phyloP scores from a whole-genome alignment of 768 basidiomycete species.

The Lactarius pseudohatsudake region DNA sequence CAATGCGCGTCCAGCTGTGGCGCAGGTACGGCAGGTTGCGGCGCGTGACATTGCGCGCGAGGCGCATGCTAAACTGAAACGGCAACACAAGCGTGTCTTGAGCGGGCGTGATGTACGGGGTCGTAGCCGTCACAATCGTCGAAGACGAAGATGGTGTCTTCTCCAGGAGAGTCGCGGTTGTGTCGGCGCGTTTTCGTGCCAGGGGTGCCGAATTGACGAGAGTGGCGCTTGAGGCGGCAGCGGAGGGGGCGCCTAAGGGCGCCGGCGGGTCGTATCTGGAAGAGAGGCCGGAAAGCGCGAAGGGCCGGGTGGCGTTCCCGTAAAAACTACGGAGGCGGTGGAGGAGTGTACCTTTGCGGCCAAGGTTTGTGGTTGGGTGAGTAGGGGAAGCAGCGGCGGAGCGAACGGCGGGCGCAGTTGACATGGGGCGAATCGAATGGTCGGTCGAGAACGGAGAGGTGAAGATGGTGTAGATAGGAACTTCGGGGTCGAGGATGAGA shows the following conservation, averaged over 20 bases:
- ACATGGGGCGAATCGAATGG: slow-evolving; percentile 34
- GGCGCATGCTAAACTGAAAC: slow-evolving; percentile 58
- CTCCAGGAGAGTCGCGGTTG: slow-evolving; percentile 12
- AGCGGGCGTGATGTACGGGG: not conserved
- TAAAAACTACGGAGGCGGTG: slow-evolving; percentile 48
- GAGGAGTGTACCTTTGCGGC: slow-evolving; percentile 47
- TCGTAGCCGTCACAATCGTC: not conserved
- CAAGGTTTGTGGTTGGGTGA: slow-evolving; percentile 39
- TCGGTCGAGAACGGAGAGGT: slow-evolving; percentile 39
- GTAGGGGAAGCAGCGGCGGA: slow-evolving; percentile 27
- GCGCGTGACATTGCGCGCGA: slow-evolving; percentile 54
- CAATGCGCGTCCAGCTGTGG: slow-evolving; percentile 91
- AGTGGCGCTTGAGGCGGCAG: slow-evolving; percentile 22
- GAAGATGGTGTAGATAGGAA: slow-evolving; percentile 53
- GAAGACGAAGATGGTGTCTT: slow-evolving; percentile 10
- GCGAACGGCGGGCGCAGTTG: slow-evolving; percentile 29
- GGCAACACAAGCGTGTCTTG: slow-evolving; percentile 44
- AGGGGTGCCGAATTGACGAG: slow-evolving; percentile 15
- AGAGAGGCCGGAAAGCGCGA: slow-evolving; percentile 42
- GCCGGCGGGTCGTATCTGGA: slow-evolving; percentile 13
- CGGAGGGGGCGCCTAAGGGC: slow-evolving; percentile 9
- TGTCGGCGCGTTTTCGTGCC: slow-evolving; percentile 10
- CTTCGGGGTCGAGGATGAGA: slow-evolving; percentile 81
- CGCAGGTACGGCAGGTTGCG: slow-evolving; percentile 84
- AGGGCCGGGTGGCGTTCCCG: slow-evolving; percentile 52